These are phyloP conservation scores for Eutypa lata DNA, from an alignment of 2,329 filamentous ascomycete species.

Conservation along the genomic window DNA sequence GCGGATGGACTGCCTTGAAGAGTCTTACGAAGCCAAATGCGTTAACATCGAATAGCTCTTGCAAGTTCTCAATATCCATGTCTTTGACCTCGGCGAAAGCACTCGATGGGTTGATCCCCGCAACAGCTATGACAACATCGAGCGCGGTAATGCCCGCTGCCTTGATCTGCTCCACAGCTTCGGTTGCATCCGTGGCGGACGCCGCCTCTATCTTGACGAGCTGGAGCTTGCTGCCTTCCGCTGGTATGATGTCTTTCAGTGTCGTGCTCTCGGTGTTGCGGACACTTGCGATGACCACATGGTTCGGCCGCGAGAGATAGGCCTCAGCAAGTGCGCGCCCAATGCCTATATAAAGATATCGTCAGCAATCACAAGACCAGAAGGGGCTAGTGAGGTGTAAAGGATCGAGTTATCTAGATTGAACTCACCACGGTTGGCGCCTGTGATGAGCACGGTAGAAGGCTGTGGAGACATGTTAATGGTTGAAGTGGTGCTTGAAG, in stretches of 20 bases:
- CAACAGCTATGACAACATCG: conserved; percentile 1
- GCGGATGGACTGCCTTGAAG: conserved; percentile 1
- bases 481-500: too few species aligned
- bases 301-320: not conserved
- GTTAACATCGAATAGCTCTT: not conserved
- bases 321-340: not conserved
- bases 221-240: not conserved
- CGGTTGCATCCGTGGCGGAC: not conserved
- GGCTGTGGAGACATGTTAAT: too few species aligned
- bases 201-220: not conserved
- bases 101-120: not conserved
- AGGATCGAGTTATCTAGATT: too few species aligned
- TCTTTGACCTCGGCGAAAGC: not conserved
- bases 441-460: too few species aligned
- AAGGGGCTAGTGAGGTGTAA: too few species aligned
- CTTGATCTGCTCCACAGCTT: not conserved
- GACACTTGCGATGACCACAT: not conserved
- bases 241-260: not conserved
- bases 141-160: not conserved
- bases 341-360: too few species aligned
- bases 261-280: not conserved
- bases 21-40: conserved; percentile 2
- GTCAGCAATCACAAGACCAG: too few species aligned
- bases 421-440: too few species aligned
- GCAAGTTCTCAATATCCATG: conserved; percentile 1